Evolutionary conservation across 192 early-diverging fungal genomes (phyloP), one percentile per base, ranked within the genome.

Genomic region (Dissophora globulifera): DNA sequence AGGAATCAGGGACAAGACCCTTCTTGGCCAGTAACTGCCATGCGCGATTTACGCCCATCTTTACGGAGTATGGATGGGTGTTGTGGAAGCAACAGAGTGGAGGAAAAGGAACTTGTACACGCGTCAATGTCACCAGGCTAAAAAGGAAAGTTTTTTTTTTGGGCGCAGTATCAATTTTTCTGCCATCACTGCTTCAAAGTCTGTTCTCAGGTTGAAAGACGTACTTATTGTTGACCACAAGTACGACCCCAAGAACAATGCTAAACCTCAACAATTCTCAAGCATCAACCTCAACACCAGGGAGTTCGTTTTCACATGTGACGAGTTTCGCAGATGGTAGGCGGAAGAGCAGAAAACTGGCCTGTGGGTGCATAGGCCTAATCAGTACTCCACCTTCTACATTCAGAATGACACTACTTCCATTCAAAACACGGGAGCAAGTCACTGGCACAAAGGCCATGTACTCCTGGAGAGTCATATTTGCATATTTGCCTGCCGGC

Each of bases 401-500:
- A 45, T 5, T 45, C 43, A 45, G 43, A 6, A 45, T n/a, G 16
- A 45, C 17, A 5, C 43, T n/a, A 17, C 43, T 45, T 45, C 43
- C 43, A 45, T 45, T 45, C 43, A 45, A 45, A 45, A 45, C 43
- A n/a, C 17, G 16, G 9, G 43, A 45, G n/a, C 43, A 45, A n/a
- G 43, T 45, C n/a, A n/a, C 43, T n/a, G 43, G 43, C 16, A 45
- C 43, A 45, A 45, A n/a, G 43, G 16, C 43, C 43, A 45, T 45
- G 43, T 45, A 45, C 43, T 45, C 43, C 43, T 45, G 43, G 43
- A 45, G 43, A 17, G 4, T 45, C 16, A 45, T n/a, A n/a, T 45
- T n/a, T n/a, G n/a, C n/a, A n/a, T n/a, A n/a, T n/a, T 51, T 51
- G 22, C 53, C 53, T 55, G 32, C 53, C 53, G 53, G n/a, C 53